Percentiles rank a stretch among this genome's conserved stretches.
Conservation (phyloP, 345 rosid species). For the Arabis hirsuta region DNA sequence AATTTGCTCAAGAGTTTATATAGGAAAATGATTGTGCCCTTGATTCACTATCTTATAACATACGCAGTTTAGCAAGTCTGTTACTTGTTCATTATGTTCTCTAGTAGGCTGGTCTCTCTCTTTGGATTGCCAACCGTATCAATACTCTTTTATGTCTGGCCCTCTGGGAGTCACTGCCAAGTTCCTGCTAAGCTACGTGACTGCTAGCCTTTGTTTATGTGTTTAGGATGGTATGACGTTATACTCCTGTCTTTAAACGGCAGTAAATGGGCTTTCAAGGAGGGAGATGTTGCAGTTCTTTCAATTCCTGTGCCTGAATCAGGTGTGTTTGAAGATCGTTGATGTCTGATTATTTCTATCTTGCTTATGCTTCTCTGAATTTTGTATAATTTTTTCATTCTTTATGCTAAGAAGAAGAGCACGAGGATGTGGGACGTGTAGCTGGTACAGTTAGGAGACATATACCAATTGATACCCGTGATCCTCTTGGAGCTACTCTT, state of each 20-base stretch:
- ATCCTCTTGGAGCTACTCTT: conserved; percentile 94
- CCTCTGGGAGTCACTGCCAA: conserved; percentile 6
- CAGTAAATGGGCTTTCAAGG: conserved; percentile 94
- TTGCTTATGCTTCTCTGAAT: conserved; percentile 17
- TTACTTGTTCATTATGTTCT: conserved; percentile 3
- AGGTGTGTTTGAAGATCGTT: conserved; percentile 49
- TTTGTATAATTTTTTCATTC: conserved; percentile 19
- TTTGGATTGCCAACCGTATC: not conserved
- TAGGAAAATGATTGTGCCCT: not conserved
- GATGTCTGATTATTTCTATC: conserved; percentile 19
- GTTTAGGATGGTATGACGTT: conserved; percentile 94
- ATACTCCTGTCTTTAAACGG: conserved; percentile 72
- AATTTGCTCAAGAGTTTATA: not conserved
- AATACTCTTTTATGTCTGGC: conserved; percentile 1
- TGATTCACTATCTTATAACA: conserved; percentile 8
- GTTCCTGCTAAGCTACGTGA: conserved; percentile 26
- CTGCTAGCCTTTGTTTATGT: conserved; percentile 37
- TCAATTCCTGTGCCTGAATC: conserved; percentile 82
- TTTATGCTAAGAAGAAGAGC: conserved; percentile 57
- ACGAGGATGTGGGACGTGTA: conserved; percentile 76
- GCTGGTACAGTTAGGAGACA: conserved; percentile 96
- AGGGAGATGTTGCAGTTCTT: conserved; percentile 98
- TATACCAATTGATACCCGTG: conserved; percentile 89
- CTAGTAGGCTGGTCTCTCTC: too few relatives aligned
- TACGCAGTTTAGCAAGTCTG: not conserved